Evolutionary conservation across 306 rosid species (phyloP).

Genomic region (Trifolium subterraneum): DNA sequence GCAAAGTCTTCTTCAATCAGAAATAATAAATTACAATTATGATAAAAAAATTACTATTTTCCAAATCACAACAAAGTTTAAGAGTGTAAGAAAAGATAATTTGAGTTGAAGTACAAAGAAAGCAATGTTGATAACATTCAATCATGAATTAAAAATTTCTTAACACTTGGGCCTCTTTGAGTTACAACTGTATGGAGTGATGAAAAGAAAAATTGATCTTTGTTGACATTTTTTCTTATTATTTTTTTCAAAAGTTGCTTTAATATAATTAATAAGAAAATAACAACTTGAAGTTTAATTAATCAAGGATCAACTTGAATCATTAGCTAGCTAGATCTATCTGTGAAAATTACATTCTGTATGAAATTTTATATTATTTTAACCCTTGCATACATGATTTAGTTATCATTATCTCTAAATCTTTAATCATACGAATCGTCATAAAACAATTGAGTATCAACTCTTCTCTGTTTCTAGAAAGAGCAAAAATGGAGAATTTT

Average conservation of each 20-base stretch:
- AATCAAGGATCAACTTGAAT: background rate
- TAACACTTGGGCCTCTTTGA: conserved; percentile 18
- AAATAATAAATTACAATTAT: background rate
- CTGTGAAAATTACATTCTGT: background rate
- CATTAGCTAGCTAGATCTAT: conserved; percentile 17
- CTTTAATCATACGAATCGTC: background rate
- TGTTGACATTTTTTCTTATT: background rate
- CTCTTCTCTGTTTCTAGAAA: background rate
- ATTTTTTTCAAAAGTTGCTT: background rate
- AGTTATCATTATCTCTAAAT: background rate
- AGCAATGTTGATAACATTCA: conserved; percentile 18
- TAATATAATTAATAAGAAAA: conserved; percentile 1
- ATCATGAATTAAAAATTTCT: conserved; percentile 4
- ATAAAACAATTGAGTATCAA: background rate
- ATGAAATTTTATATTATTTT: background rate
- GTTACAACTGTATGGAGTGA: conserved; percentile 7
- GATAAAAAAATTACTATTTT: background rate
- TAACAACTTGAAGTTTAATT: conserved; percentile 16
- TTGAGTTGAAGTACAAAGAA: conserved; percentile 10
- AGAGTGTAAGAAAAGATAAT: conserved; percentile 26
- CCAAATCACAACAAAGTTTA: conserved; percentile 6
- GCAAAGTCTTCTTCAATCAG: background rate
- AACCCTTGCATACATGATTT: conserved; percentile 4
- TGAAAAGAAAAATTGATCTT: background rate
- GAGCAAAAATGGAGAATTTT: no score